Evolutionary conservation across 345 rosid species (phyloP), one percentile per base, ranked within the genome.

Genomic region (Tarenaya hassleriana): DNA sequence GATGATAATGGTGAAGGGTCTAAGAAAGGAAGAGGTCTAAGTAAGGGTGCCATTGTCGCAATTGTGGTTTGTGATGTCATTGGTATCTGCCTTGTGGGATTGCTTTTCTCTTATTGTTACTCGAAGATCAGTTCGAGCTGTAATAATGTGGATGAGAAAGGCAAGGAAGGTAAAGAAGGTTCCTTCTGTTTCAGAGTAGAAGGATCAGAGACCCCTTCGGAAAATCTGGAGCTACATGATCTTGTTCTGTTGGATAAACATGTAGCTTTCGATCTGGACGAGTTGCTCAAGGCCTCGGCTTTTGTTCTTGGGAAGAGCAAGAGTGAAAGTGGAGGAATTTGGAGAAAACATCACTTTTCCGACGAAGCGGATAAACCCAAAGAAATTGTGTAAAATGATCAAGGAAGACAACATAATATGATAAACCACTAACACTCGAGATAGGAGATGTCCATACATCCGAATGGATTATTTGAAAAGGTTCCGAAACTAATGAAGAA

Each of bases 291-390:
- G 73, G 98, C 98, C 47, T 82, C 96, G 0, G 98, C 96, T 51
- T 91, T 91, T 67, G 96, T 91, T 41, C 72, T 91, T 17, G 98
- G 98, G 32, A n/a, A n/a, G n/a, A n/a, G n/a, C n/a, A n/a, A n/a
- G n/a, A n/a, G n/a, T n/a, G n/a, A n/a, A n/a, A n/a, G n/a, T n/a
- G n/a, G n/a, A n/a, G n/a, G n/a, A n/a, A n/a, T n/a, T n/a, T n/a
- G n/a, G n/a, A n/a, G n/a, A n/a, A n/a, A n/a, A n/a, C n/a, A n/a
- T n/a, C n/a, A n/a, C n/a, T n/a, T n/a, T n/a, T n/a, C n/a, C n/a
- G n/a, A n/a, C n/a, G n/a, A n/a, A n/a, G n/a, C n/a, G n/a, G n/a
- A n/a, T n/a, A n/a, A n/a, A n/a, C n/a, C n/a, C n/a, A n/a, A n/a
- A n/a, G n/a, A n/a, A n/a, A n/a, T n/a, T n/a, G n/a, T n/a, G n/a